Base-by-base conservation (phyloP, 129 eudicot species). In the Gnaphalium uliginosum region DNA sequence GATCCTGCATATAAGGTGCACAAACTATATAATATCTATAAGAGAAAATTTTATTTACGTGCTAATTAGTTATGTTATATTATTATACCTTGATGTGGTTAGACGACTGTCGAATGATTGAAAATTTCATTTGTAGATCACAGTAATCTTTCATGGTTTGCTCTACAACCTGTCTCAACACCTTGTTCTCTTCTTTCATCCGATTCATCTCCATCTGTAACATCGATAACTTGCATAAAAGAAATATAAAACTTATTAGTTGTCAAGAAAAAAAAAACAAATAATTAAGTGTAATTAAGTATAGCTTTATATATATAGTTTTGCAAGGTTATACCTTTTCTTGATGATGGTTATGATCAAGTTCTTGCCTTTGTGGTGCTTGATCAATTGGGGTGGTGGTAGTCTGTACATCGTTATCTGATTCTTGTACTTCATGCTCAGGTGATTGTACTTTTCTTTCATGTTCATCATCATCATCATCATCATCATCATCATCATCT, bases 161-260 rank as follows among this genome's bases (percentile, higher is more conserved):
- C 76, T 91, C 92, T 29, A 91, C 88, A 25, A 83, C 92, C 64
- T 83, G 81, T 81, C 78, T 85, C 78, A 91, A 79, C 73, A 74
- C 71, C 83, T 86, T 81, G 78, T 91, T 91, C 86, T 91, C 97
- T 81, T 91, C 97, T 72, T 86, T 88, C 92, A 91, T 88, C 2
- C 83, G 69, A 33, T 80, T 81, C 90, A 86, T 87, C 84, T 85
- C 86, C 79, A 33, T 81, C 79, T 88, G 88, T 68, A 91, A 75
- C 53, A 57, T 79, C 1, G 84, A 84, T 69, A 91, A 53, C 97
- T 91, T 68, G 73, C 53, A 48, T 57, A 70, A 37, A 63, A 43
- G 23, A 78, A n/a, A 33, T 25, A 63, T 6, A 9, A 51, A 43
- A 6, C 21, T 25, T 57, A 74, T 79, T 69, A 30, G 76, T 32